A percentile compares a stretch with the other conserved stretches of the same genome.
Evolutionary conservation across 2,329 filamentous ascomycete genomes (phyloP).

Genomic region (Aspergillus luchuensis): DNA sequence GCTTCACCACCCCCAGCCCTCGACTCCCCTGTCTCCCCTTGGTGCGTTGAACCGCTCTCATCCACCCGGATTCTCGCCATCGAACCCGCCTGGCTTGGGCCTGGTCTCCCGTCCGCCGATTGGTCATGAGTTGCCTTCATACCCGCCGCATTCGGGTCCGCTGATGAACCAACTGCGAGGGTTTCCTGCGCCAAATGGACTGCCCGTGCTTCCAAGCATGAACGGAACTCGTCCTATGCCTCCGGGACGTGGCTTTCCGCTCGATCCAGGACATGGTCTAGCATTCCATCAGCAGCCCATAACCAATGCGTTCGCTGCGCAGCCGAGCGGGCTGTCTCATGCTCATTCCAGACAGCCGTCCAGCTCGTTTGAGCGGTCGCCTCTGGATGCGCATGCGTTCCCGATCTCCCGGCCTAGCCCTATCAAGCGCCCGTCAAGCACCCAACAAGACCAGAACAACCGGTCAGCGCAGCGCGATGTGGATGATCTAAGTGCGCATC

Average conservation of each 20-base stretch:
- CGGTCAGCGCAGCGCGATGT: constrained; percentile 57
- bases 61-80: constrained; percentile 54
- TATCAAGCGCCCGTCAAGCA: constrained; percentile 83
- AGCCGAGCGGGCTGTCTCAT: constrained; percentile 47
- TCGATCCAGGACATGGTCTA: constrained; percentile 49
- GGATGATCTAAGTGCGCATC: constrained; percentile 73
- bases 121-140: constrained; percentile 57
- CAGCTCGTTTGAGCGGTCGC: constrained; percentile 59
- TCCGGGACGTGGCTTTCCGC: constrained; percentile 57
- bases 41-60: constrained; percentile 62
- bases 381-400: constrained; percentile 64
- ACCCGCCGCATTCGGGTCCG: constrained; percentile 53
- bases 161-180: constrained; percentile 59
- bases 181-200: constrained; percentile 53
- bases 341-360: constrained; percentile 77
- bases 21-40: constrained; percentile 66
- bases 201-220: constrained; percentile 61
- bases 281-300: constrained; percentile 50
- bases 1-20: constrained; percentile 60
- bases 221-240: constrained; percentile 62
- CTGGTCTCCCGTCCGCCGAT: constrained; percentile 56
- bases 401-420: constrained; percentile 81
- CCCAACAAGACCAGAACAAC: constrained; percentile 53
- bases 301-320: constrained; percentile 35
- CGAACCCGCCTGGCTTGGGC: constrained; percentile 57